Base-by-base conservation (phyloP, 148 eudicot genomes). In the Persicaria tinctoria region DNA sequence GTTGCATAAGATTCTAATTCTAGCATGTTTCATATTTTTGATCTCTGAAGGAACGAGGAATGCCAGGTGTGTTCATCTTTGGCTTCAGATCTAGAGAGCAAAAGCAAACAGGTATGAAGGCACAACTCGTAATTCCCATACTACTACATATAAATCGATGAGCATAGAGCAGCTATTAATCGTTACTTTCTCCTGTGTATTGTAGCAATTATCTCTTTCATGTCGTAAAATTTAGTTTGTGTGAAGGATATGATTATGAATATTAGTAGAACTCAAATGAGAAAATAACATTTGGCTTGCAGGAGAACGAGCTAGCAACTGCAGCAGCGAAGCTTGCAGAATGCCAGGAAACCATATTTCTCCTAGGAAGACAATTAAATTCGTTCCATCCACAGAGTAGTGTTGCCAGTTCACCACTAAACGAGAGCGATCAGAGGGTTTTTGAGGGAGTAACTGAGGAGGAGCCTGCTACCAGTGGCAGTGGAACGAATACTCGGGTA, bases 241-340 rank as follows among this genome's bases (percentile, higher is more conserved):
- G 41, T 32, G 41, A 32, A 32, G 41, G 41, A 32, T 32, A 32
- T 32, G 41, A 32, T 32, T 32, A 32, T 32, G 2, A 32, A 32
- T 32, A 32, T 32, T 32, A 32, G 41, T 32, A 32, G 20, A 74
- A 38, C 73, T 64, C 11, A 11, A 51, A 11, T 51, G 55, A 11
- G 16, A 51, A 51, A 51, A 11, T 9, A 12, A 11, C 4, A 51
- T 10, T 51, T 51, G 16, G 0, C 16, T 72, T 72, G 6, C 82
- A 95, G 98, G 97, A 90, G 73, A 89, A 78, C 47, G 97, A 95
- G 60, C 54, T 95, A 68, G 85, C 87, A 17, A 96, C 92, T 78
- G 98, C 98, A 46, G 90, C 96, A 74, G 96, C 89, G 84, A 88
- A 86, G 91, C 84, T 93, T 54, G 92, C 91, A 16, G 98, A 87